phyloP scores from a whole-genome alignment of 139 green algal genomes.

The Dunaliella primolecta region DNA sequence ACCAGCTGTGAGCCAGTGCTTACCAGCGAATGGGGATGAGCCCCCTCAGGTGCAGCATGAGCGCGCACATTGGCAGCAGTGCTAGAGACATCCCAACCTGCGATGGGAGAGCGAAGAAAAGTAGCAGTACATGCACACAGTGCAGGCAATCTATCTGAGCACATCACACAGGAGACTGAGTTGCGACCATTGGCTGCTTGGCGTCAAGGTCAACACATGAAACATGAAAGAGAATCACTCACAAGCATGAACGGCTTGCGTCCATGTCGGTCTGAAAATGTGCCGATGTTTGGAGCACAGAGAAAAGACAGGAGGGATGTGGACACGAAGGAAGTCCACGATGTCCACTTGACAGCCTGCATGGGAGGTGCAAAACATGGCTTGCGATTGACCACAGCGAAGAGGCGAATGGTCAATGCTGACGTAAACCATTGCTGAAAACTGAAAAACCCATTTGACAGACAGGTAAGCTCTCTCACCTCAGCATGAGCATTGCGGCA shows the following conservation, averaged over 20 bases:
- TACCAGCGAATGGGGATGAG: conserved; percentile 25
- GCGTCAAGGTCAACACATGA: no score
- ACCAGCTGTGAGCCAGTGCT: no score
- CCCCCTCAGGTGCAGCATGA: conserved; percentile 17
- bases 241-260: conserved; percentile 77
- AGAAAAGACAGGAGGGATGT: conserved; percentile 62
- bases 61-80: conserved; percentile 38
- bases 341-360: conserved; percentile 40
- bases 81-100: conserved; percentile 27
- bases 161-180: no score
- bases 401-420: background rate
- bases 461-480: background rate
- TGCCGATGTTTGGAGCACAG: conserved; percentile 58
- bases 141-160: no score
- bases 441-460: background rate
- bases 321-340: conserved; percentile 61
- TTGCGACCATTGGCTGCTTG: no score
- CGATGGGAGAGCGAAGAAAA: no score
- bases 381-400: background rate
- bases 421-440: background rate
- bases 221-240: no score
- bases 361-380: background rate
- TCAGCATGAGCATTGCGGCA: conserved; percentile 31
- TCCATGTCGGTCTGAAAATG: conserved; percentile 57
- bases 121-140: no score